Conservation (phyloP, 352 stramenopile genomes). For the Pythium oligandrum region DNA sequence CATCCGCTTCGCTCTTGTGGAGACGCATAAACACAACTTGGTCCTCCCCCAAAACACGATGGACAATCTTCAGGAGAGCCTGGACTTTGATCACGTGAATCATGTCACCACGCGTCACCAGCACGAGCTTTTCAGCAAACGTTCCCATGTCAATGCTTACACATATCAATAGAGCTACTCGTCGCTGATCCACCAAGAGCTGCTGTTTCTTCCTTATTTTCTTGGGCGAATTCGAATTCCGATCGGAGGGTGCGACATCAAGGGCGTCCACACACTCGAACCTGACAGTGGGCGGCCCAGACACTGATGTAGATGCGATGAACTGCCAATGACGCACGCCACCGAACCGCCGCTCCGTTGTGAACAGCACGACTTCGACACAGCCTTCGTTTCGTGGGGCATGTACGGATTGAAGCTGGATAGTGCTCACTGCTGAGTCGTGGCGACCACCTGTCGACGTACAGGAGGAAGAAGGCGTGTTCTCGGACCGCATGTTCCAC, state of each 20-base stretch:
- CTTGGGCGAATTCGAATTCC: neutral
- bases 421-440: constrained; percentile 8
- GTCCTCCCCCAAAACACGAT: constrained; percentile 13
- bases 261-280: constrained; percentile 11
- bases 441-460: neutral
- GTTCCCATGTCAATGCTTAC: constrained; percentile 46
- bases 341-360: constrained; percentile 12
- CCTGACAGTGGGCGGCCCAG: neutral
- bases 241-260: constrained; percentile 1
- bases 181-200: constrained; percentile 12
- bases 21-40: constrained; percentile 9
- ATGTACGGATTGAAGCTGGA: constrained; percentile 5
- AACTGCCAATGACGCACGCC: constrained; percentile 9
- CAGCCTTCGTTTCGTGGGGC: neutral
- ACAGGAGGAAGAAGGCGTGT: no score
- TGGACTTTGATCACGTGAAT: constrained; percentile 74
- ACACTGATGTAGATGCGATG: no score
- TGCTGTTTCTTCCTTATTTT: constrained; percentile 11
- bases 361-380: constrained; percentile 11
- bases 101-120: constrained; percentile 43
- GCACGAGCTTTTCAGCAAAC: constrained; percentile 43
- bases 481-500: constrained; percentile 28
- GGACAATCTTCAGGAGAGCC: constrained; percentile 28
- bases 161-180: constrained; percentile 18
- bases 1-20: no score